A percentile compares a stretch with the other conserved stretches of the same genome.
Conservation (phyloP, 2,329 filamentous ascomycete species). For the Cucurbitaria berberidis region DNA sequence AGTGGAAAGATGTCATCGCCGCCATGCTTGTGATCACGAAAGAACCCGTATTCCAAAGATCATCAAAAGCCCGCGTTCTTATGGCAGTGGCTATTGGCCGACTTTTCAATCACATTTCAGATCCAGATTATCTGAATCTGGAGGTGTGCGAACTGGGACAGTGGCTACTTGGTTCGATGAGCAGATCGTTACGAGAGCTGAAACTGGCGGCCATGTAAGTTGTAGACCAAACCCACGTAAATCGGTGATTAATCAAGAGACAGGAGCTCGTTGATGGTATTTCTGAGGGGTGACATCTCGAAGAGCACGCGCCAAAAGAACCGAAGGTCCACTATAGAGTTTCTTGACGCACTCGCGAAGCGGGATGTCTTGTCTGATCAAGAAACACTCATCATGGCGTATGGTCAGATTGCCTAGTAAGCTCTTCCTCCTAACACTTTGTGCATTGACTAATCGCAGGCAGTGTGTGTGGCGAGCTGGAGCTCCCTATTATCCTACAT, state of each 20-base stretch:
- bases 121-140: conserved; percentile 68
- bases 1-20: conserved; percentile 43
- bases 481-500: conserved; percentile 84
- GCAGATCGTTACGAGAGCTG: conserved; percentile 84
- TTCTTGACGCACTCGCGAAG: conserved; percentile 74
- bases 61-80: conserved; percentile 36
- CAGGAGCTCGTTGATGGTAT: conserved; percentile 69
- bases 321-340: conserved; percentile 70
- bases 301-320: conserved; percentile 65
- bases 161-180: conserved; percentile 80
- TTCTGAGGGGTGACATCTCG: conserved; percentile 62
- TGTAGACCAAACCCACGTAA: not conserved
- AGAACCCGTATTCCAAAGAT: conserved; percentile 37
- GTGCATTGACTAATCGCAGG: conserved; percentile 10
- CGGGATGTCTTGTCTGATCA: conserved; percentile 71
- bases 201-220: conserved; percentile 77
- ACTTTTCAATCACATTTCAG: conserved; percentile 70
- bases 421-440: conserved; percentile 14
- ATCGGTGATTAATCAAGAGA: not conserved
- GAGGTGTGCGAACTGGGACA: conserved; percentile 72
- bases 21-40: conserved; percentile 39
- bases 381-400: conserved; percentile 84
- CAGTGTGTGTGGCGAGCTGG: conserved; percentile 75
- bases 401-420: conserved; percentile 80
- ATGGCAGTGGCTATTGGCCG: conserved; percentile 62